A percentile compares a stretch with the other conserved stretches of the same genome.
Conservation (phyloP, 2,329 filamentous ascomycete species). For the Pseudogymnoascus destructans region DNA sequence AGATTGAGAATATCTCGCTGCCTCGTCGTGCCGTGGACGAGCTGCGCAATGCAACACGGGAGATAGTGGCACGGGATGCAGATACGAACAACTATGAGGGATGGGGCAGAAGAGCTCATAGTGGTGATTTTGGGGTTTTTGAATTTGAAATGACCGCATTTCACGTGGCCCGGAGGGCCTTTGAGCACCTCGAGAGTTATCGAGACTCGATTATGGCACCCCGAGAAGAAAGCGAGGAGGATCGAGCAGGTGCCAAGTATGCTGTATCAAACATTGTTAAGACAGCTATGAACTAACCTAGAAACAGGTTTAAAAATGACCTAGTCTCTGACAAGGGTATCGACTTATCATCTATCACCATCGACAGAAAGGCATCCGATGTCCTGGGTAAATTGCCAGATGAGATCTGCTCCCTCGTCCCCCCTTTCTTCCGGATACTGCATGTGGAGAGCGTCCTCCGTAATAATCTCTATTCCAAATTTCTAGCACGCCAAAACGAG, state of each 20-base stretch:
- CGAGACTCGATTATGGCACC: constrained; percentile 5
- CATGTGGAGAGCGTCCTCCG: constrained; percentile 31
- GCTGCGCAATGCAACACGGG: constrained; percentile 11
- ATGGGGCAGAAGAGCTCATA: constrained; percentile 10
- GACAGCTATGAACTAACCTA: constrained; percentile 1
- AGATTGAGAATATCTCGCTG: constrained; percentile 15
- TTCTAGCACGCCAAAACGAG: constrained; percentile 20
- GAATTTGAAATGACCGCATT: constrained; percentile 14
- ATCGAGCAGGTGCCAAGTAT: background rate
- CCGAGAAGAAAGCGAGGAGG: background rate
- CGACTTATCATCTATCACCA: constrained; percentile 15
- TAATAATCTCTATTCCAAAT: constrained; percentile 24
- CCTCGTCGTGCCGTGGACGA: constrained; percentile 15
- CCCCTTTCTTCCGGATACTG: constrained; percentile 26
- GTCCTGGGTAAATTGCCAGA: constrained; percentile 25
- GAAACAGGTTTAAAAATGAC: constrained; percentile 9
- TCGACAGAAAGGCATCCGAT: constrained; percentile 22
- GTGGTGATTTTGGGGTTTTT: constrained; percentile 10
- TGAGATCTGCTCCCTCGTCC: constrained; percentile 26
- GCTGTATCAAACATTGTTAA: background rate
- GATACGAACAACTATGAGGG: constrained; percentile 12
- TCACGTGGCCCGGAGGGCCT: constrained; percentile 11
- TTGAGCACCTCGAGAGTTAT: constrained; percentile 13
- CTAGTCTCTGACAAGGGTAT: constrained; percentile 13
- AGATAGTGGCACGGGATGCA: constrained; percentile 12